Conservation (phyloP, 805 yeast species). For the Ogataea paradorogensis region DNA sequence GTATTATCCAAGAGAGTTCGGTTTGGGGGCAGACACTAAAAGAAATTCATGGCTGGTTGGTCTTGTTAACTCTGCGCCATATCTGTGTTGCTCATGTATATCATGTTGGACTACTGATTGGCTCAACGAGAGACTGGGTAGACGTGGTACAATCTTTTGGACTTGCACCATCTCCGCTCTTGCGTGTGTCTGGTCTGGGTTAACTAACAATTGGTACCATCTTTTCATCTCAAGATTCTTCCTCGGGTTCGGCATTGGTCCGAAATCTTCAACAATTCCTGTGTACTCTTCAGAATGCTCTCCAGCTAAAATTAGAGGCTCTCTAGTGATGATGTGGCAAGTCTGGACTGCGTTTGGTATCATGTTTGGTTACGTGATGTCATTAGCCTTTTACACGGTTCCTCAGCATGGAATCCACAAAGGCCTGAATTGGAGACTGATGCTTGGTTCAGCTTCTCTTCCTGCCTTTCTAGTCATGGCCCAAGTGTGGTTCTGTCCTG, state of each 20-base stretch:
- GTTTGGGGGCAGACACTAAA: conserved; percentile 44
- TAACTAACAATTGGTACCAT: conserved; percentile 62
- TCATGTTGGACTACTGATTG: conserved; percentile 66
- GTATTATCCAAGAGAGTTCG: conserved; percentile 56
- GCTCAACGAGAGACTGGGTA: conserved; percentile 53
- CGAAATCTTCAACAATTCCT: conserved; percentile 74
- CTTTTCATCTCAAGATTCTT: conserved; percentile 63
- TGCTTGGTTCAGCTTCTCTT: conserved; percentile 64
- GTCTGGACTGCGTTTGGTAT: conserved; percentile 73
- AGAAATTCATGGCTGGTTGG: conserved; percentile 59
- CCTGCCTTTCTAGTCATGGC: conserved; percentile 60
- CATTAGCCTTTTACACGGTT: conserved; percentile 59
- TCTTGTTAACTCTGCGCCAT: conserved; percentile 67
- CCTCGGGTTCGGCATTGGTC: conserved; percentile 69
- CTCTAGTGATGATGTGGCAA: conserved; percentile 73
- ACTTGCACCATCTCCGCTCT: conserved; percentile 59
- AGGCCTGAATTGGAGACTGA: conserved; percentile 67
- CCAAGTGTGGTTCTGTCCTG: conserved; percentile 69
- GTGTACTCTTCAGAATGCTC: conserved; percentile 67
- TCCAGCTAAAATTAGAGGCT: conserved; percentile 61
- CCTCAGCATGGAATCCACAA: conserved; percentile 43
- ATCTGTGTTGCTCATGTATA: conserved; percentile 57
- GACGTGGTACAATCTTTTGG: conserved; percentile 65
- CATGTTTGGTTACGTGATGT: conserved; percentile 66
- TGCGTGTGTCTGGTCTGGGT: conserved; percentile 69